These are phyloP conservation scores for Ilex paraguariensis DNA, from an alignment of 305 asterid genomes.

Conservation along the genomic window DNA sequence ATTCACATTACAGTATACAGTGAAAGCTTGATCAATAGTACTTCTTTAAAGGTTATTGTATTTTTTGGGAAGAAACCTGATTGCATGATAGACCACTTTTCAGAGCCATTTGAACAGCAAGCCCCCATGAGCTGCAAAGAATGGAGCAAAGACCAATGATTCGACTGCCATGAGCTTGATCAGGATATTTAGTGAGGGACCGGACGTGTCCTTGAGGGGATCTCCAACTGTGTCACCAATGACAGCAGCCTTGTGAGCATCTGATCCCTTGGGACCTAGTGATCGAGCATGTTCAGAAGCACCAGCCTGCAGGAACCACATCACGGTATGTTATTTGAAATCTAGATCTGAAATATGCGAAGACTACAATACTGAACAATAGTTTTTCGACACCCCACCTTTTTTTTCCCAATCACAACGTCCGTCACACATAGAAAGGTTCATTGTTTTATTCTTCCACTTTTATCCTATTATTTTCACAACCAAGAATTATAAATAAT, in stretches of 20 bases:
- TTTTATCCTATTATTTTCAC: too few relatives aligned
- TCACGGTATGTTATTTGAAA: neutral
- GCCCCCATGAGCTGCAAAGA: conserved; percentile 19
- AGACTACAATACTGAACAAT: too few relatives aligned
- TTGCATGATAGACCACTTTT: neutral
- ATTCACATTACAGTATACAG: too few relatives aligned
- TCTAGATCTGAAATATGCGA: too few relatives aligned
- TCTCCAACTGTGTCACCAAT: conserved; percentile 23
- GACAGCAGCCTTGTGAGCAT: conserved; percentile 23
- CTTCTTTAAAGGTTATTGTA: too few relatives aligned
- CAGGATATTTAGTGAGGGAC: conserved; percentile 19
- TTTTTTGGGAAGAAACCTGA: too few relatives aligned
- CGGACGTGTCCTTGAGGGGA: conserved; percentile 19
- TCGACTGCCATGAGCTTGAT: conserved; percentile 23
- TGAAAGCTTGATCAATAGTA: too few relatives aligned
- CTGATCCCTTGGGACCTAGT: conserved; percentile 18
- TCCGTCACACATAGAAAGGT: too few relatives aligned
- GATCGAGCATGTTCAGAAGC: conserved; percentile 19
- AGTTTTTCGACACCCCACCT: too few relatives aligned
- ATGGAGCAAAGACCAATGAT: conserved; percentile 20
- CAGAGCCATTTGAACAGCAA: conserved; percentile 10
- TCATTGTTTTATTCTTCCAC: too few relatives aligned
- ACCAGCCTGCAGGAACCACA: conserved; percentile 10
- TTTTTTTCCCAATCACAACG: too few relatives aligned
- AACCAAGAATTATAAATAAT: too few relatives aligned